phyloP scores from a whole-genome alignment of 2,329 filamentous ascomycete genomes.

The Aspergillus sp. region DNA sequence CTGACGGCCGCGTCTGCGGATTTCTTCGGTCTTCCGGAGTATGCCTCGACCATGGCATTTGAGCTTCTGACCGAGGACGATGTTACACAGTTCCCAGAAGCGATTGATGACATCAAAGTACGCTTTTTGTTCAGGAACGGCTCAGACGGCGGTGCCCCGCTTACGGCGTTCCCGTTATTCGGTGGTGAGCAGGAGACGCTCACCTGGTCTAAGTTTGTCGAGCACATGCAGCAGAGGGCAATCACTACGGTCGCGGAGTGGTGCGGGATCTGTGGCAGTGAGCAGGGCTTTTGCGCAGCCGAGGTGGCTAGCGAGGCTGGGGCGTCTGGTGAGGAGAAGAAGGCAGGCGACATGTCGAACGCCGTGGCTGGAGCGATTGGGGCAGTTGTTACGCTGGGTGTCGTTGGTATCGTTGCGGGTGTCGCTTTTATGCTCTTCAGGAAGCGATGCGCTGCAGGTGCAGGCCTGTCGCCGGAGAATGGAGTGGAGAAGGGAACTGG shows the following conservation, averaged over 20 bases:
- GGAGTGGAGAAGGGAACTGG: not conserved
- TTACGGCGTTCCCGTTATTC: conserved; percentile 61
- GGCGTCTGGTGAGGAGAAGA: conserved; percentile 9
- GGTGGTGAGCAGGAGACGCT: conserved; percentile 60
- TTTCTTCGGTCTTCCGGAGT: conserved; percentile 76
- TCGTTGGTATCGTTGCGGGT: not conserved
- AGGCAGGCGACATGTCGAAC: conserved; percentile 59
- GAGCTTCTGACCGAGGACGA: conserved; percentile 64
- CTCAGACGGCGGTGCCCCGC: conserved; percentile 49
- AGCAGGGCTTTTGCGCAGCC: conserved; percentile 53
- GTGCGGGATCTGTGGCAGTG: conserved; percentile 75
- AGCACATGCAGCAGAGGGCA: conserved; percentile 66
- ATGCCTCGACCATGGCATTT: conserved; percentile 77
- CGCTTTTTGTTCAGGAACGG: conserved; percentile 66
- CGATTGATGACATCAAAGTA: conserved; percentile 54
- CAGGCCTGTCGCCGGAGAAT: not conserved
- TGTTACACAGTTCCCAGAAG: conserved; percentile 40
- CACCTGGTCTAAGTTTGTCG: conserved; percentile 70
- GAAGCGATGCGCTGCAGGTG: not conserved
- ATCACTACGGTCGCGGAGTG: conserved; percentile 66
- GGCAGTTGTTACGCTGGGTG: conserved; percentile 64
- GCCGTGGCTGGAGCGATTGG: conserved; percentile 77
- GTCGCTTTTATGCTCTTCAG: not conserved
- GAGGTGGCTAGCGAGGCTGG: conserved; percentile 19
- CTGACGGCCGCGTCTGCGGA: conserved; percentile 54